Base-by-base conservation (phyloP, 305 asterid genomes). In the Fraxinus latifolia region DNA sequence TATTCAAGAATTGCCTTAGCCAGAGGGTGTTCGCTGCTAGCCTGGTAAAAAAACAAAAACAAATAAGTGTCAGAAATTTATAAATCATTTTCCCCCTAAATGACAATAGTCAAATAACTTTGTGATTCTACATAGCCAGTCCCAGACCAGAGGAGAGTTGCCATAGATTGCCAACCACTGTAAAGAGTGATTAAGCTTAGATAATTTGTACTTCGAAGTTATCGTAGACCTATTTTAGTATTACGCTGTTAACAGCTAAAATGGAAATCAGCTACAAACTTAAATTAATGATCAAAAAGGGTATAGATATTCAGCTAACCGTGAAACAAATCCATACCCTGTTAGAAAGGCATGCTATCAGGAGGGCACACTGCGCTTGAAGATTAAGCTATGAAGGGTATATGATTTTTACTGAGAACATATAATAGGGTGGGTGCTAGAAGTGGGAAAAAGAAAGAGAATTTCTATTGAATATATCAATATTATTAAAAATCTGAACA, bases 11-110 rank as follows among this genome's bases (percentile, higher is more conserved):
- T 91, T 79, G 99, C 98, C 85, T 90, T 93, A 37, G 91, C 98
- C 95, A 96, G 86, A 73, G 99, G 99, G 83, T 96, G 98, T 84
- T 96, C 99, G 29, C 99, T 96, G 88, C 97, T 87, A 83, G 94
- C 97, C 99, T 96, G 91, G 75, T 70, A 31, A 29, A 70, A 27
- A 31, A 15, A 77, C 53, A 86, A 88, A 84, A 68, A 34, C 71
- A 79, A 80, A 75, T 76, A 78, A 80, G 85, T 77, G 55, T 14
- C 68, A 34, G 7, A 33, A 79, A 29, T 44, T 60, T 79, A 82
- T n/a, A 39, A 32, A 68, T 81, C 74, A 55, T 60, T 77, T 60
- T 72, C 11, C 39, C 75, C 25, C 11, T 58, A 4, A 70, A 70
- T 70, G 75, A 70, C 21, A 70, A 12, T 17, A 70, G 34, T 32